These are phyloP conservation scores for Geotrichum siamense DNA, from an alignment of 1,139 yeast species.

Conservation along the genomic window DNA sequence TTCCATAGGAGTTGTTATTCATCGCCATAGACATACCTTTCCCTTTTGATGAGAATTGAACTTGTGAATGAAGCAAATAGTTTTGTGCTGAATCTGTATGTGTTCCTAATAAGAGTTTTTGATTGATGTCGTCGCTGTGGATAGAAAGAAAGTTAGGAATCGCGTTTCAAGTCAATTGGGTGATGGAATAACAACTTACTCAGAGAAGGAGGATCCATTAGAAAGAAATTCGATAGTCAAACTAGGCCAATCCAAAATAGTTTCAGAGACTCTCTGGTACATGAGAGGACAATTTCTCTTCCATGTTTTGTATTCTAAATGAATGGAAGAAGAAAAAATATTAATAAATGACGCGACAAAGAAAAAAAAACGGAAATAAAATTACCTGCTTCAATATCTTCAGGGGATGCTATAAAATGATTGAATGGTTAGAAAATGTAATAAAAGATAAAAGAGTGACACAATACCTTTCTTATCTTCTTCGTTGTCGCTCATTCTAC, in stretches of 20 bases:
- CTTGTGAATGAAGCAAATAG: constrained; percentile 46
- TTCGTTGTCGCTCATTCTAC: not conserved
- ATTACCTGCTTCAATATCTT: constrained; percentile 16
- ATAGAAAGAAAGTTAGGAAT: constrained; percentile 16
- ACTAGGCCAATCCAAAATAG: constrained; percentile 57
- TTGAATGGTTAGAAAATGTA: too few relatives aligned
- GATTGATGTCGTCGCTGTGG: constrained; percentile 21
- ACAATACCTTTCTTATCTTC: constrained; percentile 3
- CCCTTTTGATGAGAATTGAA: constrained; percentile 16
- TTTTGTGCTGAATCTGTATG: constrained; percentile 79
- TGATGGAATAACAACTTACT: constrained; percentile 1
- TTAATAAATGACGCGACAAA: not conserved
- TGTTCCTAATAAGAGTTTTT: constrained; percentile 64
- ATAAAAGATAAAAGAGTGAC: too few relatives aligned
- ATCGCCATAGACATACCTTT: constrained; percentile 9
- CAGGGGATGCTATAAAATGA: constrained; percentile 10
- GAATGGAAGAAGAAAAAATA: too few relatives aligned
- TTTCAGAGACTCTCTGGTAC: constrained; percentile 69
- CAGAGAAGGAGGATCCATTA: not conserved
- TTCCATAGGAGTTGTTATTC: not conserved
- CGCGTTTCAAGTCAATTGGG: not conserved
- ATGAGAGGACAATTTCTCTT: constrained; percentile 88
- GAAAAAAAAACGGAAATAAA: not conserved
- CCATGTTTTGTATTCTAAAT: constrained; percentile 84
- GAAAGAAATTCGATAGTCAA: constrained; percentile 39